These are phyloP conservation scores for Hibiscus syriacus DNA, from an alignment of 345 rosid genomes.

Conservation along the genomic window DNA sequence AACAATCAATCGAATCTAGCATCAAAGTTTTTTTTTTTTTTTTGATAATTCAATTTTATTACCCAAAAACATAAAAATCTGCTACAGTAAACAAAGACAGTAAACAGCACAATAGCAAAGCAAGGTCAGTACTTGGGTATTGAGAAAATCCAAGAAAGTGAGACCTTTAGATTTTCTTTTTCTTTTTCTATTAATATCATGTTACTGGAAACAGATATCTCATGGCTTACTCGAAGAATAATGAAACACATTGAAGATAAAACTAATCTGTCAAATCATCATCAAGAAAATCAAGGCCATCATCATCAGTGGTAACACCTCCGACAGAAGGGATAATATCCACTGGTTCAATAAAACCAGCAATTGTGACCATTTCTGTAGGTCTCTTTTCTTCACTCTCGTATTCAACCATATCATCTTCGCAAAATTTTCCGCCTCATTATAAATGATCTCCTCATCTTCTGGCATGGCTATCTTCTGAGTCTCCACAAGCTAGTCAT, in stretches of 20 bases:
- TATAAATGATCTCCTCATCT: constrained; percentile 53
- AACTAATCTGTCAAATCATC: constrained; percentile 42
- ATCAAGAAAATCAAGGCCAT: constrained; percentile 43
- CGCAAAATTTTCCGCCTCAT: constrained; percentile 34
- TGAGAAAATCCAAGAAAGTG: no score
- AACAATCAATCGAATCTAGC: no score
- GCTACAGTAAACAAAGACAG: no score
- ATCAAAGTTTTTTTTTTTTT: no score
- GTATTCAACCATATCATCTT: constrained; percentile 40
- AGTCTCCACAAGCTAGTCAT: constrained; percentile 53
- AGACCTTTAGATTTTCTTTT: no score
- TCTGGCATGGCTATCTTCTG: constrained; percentile 34
- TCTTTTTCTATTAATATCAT: no score
- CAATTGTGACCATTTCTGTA: no score
- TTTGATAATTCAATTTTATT: no score
- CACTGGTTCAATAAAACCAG: constrained; percentile 31
- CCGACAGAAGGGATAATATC: constrained; percentile 32
- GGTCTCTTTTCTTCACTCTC: no score
- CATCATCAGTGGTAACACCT: constrained; percentile 41
- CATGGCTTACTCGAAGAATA: constrained; percentile 22
- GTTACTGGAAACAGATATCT: constrained; percentile 12
- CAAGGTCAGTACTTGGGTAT: no score
- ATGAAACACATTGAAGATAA: constrained; percentile 1
- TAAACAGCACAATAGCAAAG: no score
- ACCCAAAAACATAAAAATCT: no score